Conservation (phyloP, 192 early-diverging fungal species). For the Neocallimastix lanati region DNA sequence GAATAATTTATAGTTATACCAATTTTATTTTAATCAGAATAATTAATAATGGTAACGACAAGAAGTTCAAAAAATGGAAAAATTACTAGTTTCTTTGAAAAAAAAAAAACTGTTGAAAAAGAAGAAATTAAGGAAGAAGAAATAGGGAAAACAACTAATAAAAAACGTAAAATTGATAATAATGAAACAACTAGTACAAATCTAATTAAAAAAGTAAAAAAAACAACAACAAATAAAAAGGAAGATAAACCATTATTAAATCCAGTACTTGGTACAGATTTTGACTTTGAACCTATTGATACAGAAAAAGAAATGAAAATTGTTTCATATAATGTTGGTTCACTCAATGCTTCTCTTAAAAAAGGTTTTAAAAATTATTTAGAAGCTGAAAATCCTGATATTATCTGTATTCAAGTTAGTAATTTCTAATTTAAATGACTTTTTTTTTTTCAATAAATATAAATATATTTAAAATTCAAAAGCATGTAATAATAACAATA, state of each 20-base stretch:
- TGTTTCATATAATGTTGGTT: conserved; percentile 61
- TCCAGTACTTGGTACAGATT: background rate
- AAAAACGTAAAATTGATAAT: background rate
- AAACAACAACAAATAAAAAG: background rate
- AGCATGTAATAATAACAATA: too few relatives aligned
- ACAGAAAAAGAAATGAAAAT: conserved; percentile 15
- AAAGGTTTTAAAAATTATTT: conserved; percentile 61
- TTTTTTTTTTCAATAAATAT: background rate
- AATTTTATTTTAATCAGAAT: too few relatives aligned
- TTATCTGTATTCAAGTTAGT: conserved; percentile 70
- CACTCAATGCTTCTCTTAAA: conserved; percentile 49
- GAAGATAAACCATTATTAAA: background rate
- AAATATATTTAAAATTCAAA: too few relatives aligned
- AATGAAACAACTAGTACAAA: background rate
- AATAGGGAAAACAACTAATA: too few relatives aligned
- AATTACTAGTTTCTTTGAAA: too few relatives aligned
- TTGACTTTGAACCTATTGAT: background rate
- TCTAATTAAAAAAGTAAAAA: background rate
- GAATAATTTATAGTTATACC: too few relatives aligned
- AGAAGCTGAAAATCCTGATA: conserved; percentile 58
- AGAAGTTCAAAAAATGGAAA: too few relatives aligned
- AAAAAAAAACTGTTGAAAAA: too few relatives aligned
- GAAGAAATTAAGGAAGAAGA: too few relatives aligned
- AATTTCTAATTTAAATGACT: conserved; percentile 37
- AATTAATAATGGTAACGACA: too few relatives aligned